Conservation (phyloP, 2,329 filamentous ascomycete genomes). For the Paraphoma sp. region DNA sequence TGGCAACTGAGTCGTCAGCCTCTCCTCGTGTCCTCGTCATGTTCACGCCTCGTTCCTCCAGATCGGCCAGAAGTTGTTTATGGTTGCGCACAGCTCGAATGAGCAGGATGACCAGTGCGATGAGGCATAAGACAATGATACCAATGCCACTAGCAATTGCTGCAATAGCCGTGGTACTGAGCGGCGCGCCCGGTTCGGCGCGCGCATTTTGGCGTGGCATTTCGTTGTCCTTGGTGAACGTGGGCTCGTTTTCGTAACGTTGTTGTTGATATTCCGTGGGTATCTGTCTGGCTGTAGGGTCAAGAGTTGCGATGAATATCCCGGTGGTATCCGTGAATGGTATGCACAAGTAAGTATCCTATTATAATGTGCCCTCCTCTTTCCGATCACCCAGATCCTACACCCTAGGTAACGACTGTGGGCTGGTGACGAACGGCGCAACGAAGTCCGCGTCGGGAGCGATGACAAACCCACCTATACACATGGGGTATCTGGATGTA, state of each 20-base stretch:
- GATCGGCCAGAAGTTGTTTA: slow-evolving; percentile 37
- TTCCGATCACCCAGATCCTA: slow-evolving; percentile 8
- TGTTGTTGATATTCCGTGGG: no score
- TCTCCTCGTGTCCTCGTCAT: slow-evolving; percentile 31
- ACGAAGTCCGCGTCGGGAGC: slow-evolving; percentile 22
- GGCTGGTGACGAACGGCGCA: slow-evolving; percentile 22
- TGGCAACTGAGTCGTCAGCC: slow-evolving; percentile 22
- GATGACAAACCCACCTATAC: slow-evolving; percentile 18
- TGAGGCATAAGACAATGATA: slow-evolving; percentile 31
- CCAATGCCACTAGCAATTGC: slow-evolving; percentile 34
- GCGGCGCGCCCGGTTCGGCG: slow-evolving; percentile 8
- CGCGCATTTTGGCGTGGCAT: not conserved
- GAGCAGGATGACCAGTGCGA: slow-evolving; percentile 34
- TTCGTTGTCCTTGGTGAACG: not conserved
- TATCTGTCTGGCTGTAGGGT: no score
- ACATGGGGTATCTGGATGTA: slow-evolving; percentile 21
- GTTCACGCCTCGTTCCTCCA: slow-evolving; percentile 41
- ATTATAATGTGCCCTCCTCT: slow-evolving; percentile 23
- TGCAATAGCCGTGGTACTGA: slow-evolving; percentile 31
- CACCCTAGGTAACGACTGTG: slow-evolving; percentile 1
- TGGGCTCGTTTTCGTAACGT: no score
- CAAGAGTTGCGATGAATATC: not conserved
- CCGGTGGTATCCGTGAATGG: not conserved
- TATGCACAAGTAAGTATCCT: not conserved
- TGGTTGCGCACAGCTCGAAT: slow-evolving; percentile 35